Conservation (phyloP, 192 early-diverging fungal genomes). For the Linderina pennispora region DNA sequence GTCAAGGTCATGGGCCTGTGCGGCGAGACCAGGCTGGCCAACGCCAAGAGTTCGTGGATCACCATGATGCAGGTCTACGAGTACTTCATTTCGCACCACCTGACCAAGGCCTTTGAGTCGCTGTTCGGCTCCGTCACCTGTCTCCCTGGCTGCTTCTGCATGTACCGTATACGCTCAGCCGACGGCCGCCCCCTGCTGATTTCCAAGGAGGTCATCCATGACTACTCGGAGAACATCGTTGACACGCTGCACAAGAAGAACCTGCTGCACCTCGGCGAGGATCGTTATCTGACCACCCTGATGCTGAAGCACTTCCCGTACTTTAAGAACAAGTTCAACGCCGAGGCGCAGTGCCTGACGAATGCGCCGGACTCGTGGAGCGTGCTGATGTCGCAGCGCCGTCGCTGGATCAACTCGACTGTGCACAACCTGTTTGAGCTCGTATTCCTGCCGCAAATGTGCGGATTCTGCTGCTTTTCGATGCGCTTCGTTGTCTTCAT, state of each 20-base stretch:
- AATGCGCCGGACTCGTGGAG: constrained; percentile 91
- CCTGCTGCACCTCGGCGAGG: constrained; percentile 94
- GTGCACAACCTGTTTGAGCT: constrained; percentile 97
- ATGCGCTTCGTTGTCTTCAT: constrained; percentile 96
- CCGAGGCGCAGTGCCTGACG: constrained; percentile 89
- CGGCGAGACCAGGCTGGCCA: constrained; percentile 88
- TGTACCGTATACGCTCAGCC: constrained; percentile 93
- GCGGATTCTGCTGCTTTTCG: constrained; percentile 97
- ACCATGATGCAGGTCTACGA: constrained; percentile 99
- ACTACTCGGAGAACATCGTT: constrained; percentile 89
- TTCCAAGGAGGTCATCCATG: constrained; percentile 73
- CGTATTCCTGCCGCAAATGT: constrained; percentile 84
- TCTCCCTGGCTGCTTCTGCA: constrained; percentile 97
- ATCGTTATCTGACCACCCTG: constrained; percentile 91
- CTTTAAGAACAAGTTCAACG: constrained; percentile 86
- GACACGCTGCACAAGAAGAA: constrained; percentile 98
- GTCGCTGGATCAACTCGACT: constrained; percentile 99
- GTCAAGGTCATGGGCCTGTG: constrained; percentile 88
- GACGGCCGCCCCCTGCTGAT: constrained; percentile 82
- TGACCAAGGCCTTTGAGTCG: constrained; percentile 95
- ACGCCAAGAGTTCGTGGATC: constrained; percentile 88
- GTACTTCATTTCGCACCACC: constrained; percentile 95
- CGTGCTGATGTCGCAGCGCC: constrained; percentile 92
- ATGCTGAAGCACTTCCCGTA: constrained; percentile 98
- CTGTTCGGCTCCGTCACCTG: constrained; percentile 95